Percentiles rank a stretch among this genome's conserved stretches.
phyloP scores from a whole-genome alignment of 2,329 filamentous ascomycete genomes.

The Neonectria faginata region DNA sequence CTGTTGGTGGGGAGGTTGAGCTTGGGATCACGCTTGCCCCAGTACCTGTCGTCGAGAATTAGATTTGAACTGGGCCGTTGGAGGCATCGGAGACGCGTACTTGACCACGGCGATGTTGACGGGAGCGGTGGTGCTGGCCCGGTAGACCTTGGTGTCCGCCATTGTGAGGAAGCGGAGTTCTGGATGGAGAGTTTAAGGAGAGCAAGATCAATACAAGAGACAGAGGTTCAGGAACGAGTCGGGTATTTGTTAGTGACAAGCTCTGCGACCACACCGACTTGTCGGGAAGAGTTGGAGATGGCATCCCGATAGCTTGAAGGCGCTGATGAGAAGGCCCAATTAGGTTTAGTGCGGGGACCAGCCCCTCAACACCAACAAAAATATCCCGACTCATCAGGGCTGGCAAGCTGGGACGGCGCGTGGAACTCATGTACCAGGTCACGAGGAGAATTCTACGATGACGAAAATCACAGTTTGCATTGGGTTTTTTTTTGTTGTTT shows the following conservation, averaged over 20 bases:
- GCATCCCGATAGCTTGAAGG: slow-evolving; percentile 26
- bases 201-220: slow-evolving; percentile 2
- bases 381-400: slow-evolving; percentile 4
- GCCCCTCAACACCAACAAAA: slow-evolving; percentile 28
- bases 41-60: slow-evolving; percentile 65
- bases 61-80: not conserved
- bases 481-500: not conserved
- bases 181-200: not conserved
- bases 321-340: slow-evolving; percentile 33
- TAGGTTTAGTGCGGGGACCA: slow-evolving; percentile 45
- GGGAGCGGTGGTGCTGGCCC: slow-evolving; percentile 94
- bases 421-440: not conserved
- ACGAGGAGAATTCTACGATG: not conserved
- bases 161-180: slow-evolving; percentile 47
- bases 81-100: slow-evolving; percentile 57
- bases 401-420: not conserved
- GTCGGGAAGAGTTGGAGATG: slow-evolving; percentile 46
- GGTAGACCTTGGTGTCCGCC: slow-evolving; percentile 75
- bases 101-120: slow-evolving; percentile 99
- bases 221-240: slow-evolving; percentile 12
- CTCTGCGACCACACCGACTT: slow-evolving; percentile 45
- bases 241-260: slow-evolving; percentile 20
- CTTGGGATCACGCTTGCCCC: slow-evolving; percentile 95
- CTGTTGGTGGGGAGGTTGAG: slow-evolving; percentile 98
- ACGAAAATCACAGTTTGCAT: not conserved